Evolutionary conservation across 345 rosid species (phyloP), one percentile per base, ranked within the genome.

Genomic region (Kernera saxatilis): DNA sequence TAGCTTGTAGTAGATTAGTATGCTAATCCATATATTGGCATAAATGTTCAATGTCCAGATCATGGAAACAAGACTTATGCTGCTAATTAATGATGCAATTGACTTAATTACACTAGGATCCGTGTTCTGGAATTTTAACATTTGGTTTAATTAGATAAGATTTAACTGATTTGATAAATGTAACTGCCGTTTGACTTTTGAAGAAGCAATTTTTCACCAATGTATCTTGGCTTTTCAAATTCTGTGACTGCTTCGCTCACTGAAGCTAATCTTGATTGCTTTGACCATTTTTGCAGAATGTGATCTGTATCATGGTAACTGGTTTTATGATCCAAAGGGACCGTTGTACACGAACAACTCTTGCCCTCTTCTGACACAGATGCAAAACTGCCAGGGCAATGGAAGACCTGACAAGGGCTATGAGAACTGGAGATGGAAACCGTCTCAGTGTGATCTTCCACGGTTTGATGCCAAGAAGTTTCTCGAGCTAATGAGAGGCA

Each of bases 321-420:
- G 98, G 97, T 82, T 87, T 80, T 82, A 82, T 76, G 98, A 93
- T 85, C 58, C 89, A 6, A 12, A 37, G 46, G 98, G 96, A 63
- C 98, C 97, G 5, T 8, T 68, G 27, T 93, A 93, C 79, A 87
- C 96, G 37, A 93, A 90, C 97, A 87, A 90, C 82, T 74, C 90
- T 10, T 93, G 98, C 69, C 97, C 97, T 62, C 81, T 87, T 60
- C 17, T 90, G 57, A 86, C 97, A 45, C 98, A 90, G 89, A 88
- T 86, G 97, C 97, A 90, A 78, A 93, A 93, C 84, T 93, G 98
- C 79, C 98, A 86, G 75, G 98, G 97, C 11, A 93, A 93, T 73
- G 98, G 98, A 53, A 87, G 98, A 72, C 92, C 96, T 33, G 98
- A 93, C 72, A 84, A 74, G 60, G 88, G 80, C 39, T 93, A 93